Conservation (phyloP, 345 rosid genomes). For the Firmiana major region DNA sequence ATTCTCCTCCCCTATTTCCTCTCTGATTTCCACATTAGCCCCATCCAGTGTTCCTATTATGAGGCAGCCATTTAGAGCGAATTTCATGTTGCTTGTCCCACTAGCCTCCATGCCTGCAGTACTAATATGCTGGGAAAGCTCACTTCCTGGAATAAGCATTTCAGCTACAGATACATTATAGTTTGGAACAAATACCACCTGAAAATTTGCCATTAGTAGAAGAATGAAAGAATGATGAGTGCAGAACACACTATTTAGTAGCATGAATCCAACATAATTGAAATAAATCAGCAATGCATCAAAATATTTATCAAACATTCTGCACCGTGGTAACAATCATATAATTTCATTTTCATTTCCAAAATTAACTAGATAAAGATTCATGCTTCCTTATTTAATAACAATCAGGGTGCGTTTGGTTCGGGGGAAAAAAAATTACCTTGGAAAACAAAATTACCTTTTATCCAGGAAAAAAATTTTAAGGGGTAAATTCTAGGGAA, state of each 20-base stretch:
- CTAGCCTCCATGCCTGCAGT: slow-evolving; percentile 99
- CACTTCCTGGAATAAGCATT: slow-evolving; percentile 95
- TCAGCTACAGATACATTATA: slow-evolving; percentile 97
- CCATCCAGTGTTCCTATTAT: slow-evolving; percentile 96
- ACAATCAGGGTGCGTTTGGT: too few species aligned
- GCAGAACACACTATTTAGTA: background rate
- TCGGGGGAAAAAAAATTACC: too few species aligned
- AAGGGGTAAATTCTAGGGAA: too few species aligned
- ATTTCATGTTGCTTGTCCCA: slow-evolving; percentile 99
- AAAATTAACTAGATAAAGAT: background rate
- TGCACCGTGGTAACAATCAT: background rate
- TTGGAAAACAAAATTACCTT: too few species aligned
- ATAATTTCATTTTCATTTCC: background rate
- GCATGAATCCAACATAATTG: background rate
- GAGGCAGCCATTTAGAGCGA: slow-evolving; percentile 92
- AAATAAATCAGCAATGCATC: background rate
- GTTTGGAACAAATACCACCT: slow-evolving; percentile 97
- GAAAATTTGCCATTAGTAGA: slow-evolving; percentile 13
- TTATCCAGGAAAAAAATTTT: too few species aligned
- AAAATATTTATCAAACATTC: background rate
- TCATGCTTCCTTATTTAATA: background rate
- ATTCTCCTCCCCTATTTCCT: slow-evolving; percentile 82
- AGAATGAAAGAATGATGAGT: background rate
- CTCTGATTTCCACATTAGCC: slow-evolving; percentile 96
- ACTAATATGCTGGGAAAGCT: slow-evolving; percentile 94